Evolutionary conservation across 2,329 filamentous ascomycete species (phyloP).

Genomic region (Reticulascus tulasneorum): DNA sequence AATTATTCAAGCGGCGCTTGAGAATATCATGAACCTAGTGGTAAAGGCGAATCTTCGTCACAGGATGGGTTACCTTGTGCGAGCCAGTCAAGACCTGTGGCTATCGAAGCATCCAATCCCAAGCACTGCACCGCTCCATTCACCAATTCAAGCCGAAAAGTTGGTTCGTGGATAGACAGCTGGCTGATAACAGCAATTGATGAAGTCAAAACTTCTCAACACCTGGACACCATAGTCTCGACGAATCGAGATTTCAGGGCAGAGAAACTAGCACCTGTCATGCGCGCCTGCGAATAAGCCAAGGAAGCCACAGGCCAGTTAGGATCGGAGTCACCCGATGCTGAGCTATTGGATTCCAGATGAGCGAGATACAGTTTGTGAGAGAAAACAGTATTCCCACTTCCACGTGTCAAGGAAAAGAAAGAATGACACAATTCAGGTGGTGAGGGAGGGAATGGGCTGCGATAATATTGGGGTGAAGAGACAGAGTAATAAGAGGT

Average conservation of each 20-base stretch:
- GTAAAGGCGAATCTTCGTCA: conserved; percentile 8
- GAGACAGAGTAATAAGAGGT: conserved; percentile 6
- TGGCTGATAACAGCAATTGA: neutral
- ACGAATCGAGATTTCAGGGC: neutral
- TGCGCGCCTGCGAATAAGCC: conserved; percentile 4
- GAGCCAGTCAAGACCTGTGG: conserved; percentile 3
- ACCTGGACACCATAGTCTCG: too few species aligned
- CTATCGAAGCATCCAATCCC: conserved; percentile 3
- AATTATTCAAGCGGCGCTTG: conserved; percentile 1
- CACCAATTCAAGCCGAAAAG: too few species aligned
- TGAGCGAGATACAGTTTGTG: conserved; percentile 6
- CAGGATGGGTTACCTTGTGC: conserved; percentile 17
- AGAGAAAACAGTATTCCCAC: conserved; percentile 3
- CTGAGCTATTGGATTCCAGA: conserved; percentile 8
- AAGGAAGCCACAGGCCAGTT: conserved; percentile 8
- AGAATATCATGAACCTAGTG: conserved; percentile 2
- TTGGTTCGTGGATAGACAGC: conserved; percentile 1
- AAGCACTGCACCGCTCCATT: too few species aligned
- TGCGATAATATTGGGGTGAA: conserved; percentile 10
- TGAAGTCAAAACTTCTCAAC: neutral
- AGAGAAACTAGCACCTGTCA: conserved; percentile 8
- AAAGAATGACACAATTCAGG: neutral
- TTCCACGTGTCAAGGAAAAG: conserved; percentile 11
- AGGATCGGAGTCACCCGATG: too few species aligned
- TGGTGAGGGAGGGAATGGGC: conserved; percentile 3